These are phyloP conservation scores for Trichoderma gamsii DNA, from an alignment of 495 filamentous ascomycete species.

Conservation along the genomic window DNA sequence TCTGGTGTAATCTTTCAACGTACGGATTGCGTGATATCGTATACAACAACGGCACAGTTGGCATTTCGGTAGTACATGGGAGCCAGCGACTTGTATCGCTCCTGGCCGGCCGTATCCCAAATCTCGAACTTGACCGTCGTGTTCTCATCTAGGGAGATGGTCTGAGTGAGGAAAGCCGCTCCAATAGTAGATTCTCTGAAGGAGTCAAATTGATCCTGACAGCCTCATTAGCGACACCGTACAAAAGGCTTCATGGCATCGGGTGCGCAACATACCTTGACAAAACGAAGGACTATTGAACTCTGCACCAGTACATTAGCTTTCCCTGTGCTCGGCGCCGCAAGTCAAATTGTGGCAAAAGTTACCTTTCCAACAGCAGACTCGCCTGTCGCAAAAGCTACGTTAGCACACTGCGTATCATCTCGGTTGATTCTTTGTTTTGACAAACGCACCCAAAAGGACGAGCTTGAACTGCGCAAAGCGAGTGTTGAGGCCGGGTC, in stretches of 20 bases:
- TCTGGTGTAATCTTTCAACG: constrained; percentile 26
- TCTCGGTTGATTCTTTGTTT: not conserved
- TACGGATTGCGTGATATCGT: constrained; percentile 99
- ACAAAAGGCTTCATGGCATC: not conserved
- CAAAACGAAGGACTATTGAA: constrained; percentile 94
- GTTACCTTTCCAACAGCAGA: constrained; percentile 94
- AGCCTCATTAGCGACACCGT: constrained; percentile 7
- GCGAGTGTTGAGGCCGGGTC: constrained; percentile 60
- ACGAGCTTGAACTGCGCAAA: constrained; percentile 99
- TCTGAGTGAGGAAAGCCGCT: constrained; percentile 97
- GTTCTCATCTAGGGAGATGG: constrained; percentile 91
- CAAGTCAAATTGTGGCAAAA: constrained; percentile 1
- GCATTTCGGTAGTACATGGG: constrained; percentile 99
- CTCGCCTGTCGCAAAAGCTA: constrained; percentile 58
- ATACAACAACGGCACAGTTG: constrained; percentile 97
- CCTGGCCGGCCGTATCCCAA: constrained; percentile 98
- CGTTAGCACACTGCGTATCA: constrained; percentile 3
- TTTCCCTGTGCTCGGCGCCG: constrained; percentile 5
- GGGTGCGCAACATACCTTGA: constrained; percentile 62
- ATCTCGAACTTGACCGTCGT: constrained; percentile 99
- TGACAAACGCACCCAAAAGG: constrained; percentile 63
- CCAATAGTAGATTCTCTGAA: constrained; percentile 99
- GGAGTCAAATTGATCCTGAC: constrained; percentile 97
- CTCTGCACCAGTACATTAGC: constrained; percentile 57
- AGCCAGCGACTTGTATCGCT: constrained; percentile 95